Evolutionary conservation across 768 basidiomycete genomes (phyloP).

Genomic region (Leccinum subgranulosum): DNA sequence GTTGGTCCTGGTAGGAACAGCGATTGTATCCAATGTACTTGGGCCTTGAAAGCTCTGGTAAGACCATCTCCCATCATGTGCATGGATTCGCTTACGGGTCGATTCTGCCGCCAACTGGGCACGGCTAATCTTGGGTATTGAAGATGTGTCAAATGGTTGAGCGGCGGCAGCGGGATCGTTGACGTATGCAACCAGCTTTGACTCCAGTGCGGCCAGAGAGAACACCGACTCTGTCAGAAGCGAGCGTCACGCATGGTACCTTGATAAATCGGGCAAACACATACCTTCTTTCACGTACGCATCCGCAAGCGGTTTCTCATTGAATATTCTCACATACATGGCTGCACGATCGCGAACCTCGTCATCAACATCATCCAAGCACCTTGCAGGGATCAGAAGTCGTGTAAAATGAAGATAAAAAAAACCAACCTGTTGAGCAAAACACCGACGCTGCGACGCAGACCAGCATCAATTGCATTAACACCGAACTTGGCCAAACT

Average conservation of each 20-base stretch:
- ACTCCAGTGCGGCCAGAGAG: constrained; percentile 85
- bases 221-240: constrained; percentile 77
- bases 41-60: constrained; percentile 51
- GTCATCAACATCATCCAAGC: constrained; percentile 97
- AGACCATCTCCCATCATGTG: constrained; percentile 9
- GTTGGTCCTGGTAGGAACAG: constrained; percentile 59
- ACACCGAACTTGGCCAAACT: constrained; percentile 97
- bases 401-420: neutral
- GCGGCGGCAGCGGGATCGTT: constrained; percentile 69
- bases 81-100: constrained; percentile 56
- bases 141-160: constrained; percentile 79
- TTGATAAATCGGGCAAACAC: constrained; percentile 12
- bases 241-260: neutral
- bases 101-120: constrained; percentile 87
- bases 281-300: constrained; percentile 90
- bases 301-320: constrained; percentile 76
- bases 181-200: constrained; percentile 91
- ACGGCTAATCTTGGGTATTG: constrained; percentile 92
- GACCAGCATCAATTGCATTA: constrained; percentile 70
- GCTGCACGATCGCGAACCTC: constrained; percentile 98
- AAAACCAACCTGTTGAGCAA: constrained; percentile 70
- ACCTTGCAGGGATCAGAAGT: constrained; percentile 45
- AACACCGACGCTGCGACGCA: constrained; percentile 85
- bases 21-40: constrained; percentile 82
- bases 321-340: constrained; percentile 84